Conservation (phyloP, 768 basidiomycete species). For the Auriscalpium vulgare region DNA sequence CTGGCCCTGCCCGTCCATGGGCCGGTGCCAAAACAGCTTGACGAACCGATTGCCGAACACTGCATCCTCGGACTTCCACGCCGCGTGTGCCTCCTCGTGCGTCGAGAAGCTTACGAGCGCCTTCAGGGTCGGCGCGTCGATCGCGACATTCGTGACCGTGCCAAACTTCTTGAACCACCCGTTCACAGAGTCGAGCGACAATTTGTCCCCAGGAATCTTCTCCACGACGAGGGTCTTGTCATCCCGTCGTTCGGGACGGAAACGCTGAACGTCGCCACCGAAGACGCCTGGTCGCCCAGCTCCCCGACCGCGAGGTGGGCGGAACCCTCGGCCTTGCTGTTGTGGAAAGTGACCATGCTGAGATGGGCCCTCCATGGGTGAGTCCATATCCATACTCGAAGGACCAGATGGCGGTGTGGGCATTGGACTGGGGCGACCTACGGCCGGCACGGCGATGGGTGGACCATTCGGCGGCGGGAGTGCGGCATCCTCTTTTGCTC, state of each 20-base stretch:
- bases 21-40: slow-evolving; percentile 92
- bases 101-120: slow-evolving; percentile 82
- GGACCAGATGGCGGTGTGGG: neutral
- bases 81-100: slow-evolving; percentile 78
- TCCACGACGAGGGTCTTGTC: slow-evolving; percentile 88
- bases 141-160: slow-evolving; percentile 84
- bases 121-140: slow-evolving; percentile 66
- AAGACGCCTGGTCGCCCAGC: slow-evolving; percentile 51
- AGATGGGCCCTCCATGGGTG: slow-evolving; percentile 29
- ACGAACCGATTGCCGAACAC: slow-evolving; percentile 93
- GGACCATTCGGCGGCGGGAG: slow-evolving; percentile 2
- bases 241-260: slow-evolving; percentile 57
- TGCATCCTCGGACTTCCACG: slow-evolving; percentile 93
- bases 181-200: slow-evolving; percentile 71
- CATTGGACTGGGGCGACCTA: neutral
- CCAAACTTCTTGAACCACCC: slow-evolving; percentile 91
- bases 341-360: slow-evolving; percentile 11
- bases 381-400: slow-evolving; percentile 15
- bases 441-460: neutral
- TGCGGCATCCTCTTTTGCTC: slow-evolving; percentile 21
- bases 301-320: slow-evolving; percentile 18
- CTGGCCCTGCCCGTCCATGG: slow-evolving; percentile 85
- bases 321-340: neutral
- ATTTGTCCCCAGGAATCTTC: slow-evolving; percentile 83
- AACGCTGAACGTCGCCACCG: slow-evolving; percentile 53